Evolutionary conservation across 495 filamentous ascomycete species (phyloP), one percentile per base, ranked within the genome.

Genomic region (Lophiostoma macrostomum): DNA sequence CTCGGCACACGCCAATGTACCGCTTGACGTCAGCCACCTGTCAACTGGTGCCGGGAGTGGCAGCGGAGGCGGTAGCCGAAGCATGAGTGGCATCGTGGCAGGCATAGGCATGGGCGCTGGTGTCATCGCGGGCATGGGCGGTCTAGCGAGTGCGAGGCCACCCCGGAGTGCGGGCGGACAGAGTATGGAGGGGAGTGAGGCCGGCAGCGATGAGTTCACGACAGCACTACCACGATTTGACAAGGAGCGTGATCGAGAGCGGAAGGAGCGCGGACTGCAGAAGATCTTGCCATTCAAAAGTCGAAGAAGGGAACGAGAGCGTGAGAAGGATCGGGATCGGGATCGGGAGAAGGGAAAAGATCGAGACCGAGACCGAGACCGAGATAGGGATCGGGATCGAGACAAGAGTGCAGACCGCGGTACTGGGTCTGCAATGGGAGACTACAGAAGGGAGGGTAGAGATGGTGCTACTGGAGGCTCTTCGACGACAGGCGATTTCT

Each of bases 271-370:
- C 20, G 31, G 53, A 12, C 11, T 60, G 28, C 34, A 19, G 56
- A 65, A 45, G 48, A 70, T 49, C 53, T 60, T 45, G 59, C 60
- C 31, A n/a, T 57, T 50, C 37, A 54, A 51, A 39, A 20, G 42
- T 14, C 46, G 45, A 24, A 44, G 29, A 11, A 16, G 30, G 18
- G 35, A 57, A 40, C 29, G 31, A 14, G 34, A 43, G 27, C 51
- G 56, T 31, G 49, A 56, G 30, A 48, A 57, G 34, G 41, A 54
- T 7, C 45, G 42, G 30, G 56, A 49, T 16, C 36, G 46, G n/a
- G 48, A 44, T 16, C 48, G 49, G 23, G 57, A 55, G 20, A 52
- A 59, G 31, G 35, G 45, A 23, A 48, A 43, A 53, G 2, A 50
- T 49, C 16, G 50, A 62, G 34, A 53, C 60, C 39, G 50, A 14